Base-by-base conservation (phyloP, 345 rosid genomes). In the Aquilaria yunnanensis region DNA sequence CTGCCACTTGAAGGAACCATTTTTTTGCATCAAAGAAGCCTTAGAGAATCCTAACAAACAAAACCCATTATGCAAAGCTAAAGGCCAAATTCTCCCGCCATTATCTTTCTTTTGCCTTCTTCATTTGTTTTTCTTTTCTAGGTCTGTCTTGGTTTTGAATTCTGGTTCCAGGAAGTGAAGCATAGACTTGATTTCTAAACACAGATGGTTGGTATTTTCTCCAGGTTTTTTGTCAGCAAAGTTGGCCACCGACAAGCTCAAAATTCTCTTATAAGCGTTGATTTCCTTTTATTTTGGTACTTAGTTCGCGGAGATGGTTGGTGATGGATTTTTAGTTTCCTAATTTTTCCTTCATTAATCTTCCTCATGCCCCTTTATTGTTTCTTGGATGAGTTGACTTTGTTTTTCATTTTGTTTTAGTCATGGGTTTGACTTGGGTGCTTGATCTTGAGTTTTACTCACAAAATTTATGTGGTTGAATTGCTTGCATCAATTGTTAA, bases 161-260 rank as follows among this genome's bases (percentile, higher is more conserved):
- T 57, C 45, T 51, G 47, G 45, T 60, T 60, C 45, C 31, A 33
- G 60, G 14, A 56, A 61, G 32, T 60, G 37, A 61, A 47, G 10
- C 37, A 32, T 34, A 14, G 45, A 14, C 12, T 31, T 43, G 12
- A 51, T 16, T 12, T 13, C 7, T 50, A 14, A n/a, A 50, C 58
- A 32, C 56, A 41, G 53, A 93, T 90, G 98, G 97, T 93, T 77
- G 94, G 98, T 72, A 65, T 93, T 62, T 93, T 90, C 78, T 85
- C 98, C 9, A 90, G 89, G 70, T 88, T 93, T 75, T 80, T 91
- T 74, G 87, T 75, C 49, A 79, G 86, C 41, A 78, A 79, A 76
- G 74, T 67, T 59, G 81, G 84, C 37, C 98, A 90, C 73, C 78
- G 98, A 61, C 81, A 96, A 66, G 77, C 90, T 13, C 98, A 83